Percentiles rank a stretch among this genome's conserved stretches.
phyloP scores from a whole-genome alignment of 2,329 filamentous ascomycete genomes.

The Thelonectria olida region DNA sequence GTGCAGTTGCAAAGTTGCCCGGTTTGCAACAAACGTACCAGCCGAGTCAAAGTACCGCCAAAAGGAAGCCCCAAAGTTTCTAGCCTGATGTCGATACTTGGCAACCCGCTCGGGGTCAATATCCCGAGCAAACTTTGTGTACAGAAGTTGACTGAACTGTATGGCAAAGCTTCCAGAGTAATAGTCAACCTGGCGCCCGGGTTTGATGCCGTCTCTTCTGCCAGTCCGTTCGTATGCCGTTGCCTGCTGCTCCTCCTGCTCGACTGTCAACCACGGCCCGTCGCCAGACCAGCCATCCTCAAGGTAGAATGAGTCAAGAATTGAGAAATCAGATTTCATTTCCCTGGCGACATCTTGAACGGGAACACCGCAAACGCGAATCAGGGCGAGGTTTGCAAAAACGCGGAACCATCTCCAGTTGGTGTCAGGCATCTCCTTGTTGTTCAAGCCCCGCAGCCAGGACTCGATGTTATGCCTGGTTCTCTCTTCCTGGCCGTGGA shows the following conservation, averaged over 20 bases:
- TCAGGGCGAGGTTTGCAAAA: slow-evolving; percentile 57
- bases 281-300: slow-evolving; percentile 58
- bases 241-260: slow-evolving; percentile 25
- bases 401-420: slow-evolving; percentile 65
- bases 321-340: slow-evolving; percentile 53
- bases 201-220: slow-evolving; percentile 32
- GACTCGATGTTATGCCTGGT: slow-evolving; percentile 45
- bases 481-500: slow-evolving; percentile 40
- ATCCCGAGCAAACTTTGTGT: background rate
- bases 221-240: slow-evolving; percentile 4
- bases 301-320: slow-evolving; percentile 56
- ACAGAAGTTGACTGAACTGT: slow-evolving; percentile 45
- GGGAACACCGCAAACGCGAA: slow-evolving; percentile 51
- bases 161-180: slow-evolving; percentile 54
- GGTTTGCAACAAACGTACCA: slow-evolving; percentile 41
- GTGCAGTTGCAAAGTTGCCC: background rate
- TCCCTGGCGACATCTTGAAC: slow-evolving; percentile 43
- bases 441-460: slow-evolving; percentile 55
- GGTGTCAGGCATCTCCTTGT: slow-evolving; percentile 54
- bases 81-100: slow-evolving; percentile 50
- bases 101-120: slow-evolving; percentile 50
- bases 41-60: slow-evolving; percentile 59
- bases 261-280: slow-evolving; percentile 49
- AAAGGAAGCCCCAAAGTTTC: slow-evolving; percentile 51
- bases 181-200: slow-evolving; percentile 52